Evolutionary conservation across 176 grass and related monocot genomes (phyloP), one percentile per base, ranked within the genome.

Genomic region (Chrysopogon serrulatus): DNA sequence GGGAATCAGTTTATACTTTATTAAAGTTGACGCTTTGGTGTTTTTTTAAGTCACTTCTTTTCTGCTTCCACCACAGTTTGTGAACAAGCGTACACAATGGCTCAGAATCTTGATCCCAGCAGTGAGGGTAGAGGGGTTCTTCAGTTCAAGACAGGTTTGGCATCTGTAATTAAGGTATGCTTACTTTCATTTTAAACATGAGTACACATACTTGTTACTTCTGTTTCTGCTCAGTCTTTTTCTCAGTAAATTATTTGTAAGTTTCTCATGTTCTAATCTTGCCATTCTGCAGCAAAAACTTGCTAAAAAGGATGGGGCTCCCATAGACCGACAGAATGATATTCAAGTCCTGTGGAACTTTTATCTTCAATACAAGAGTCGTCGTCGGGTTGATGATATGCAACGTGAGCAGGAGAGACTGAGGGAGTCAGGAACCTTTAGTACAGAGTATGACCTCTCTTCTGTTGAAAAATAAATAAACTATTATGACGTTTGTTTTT

Each of bases 81-180:
- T 86, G 95, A 97, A 73, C 92, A 94, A 75, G 95, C 95, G 17
- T 92, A 91, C 70, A 87, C 73, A 21, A 92, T 97, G 92, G 95
- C 92, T 17, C 95, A 97, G 87, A 77, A 89, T 83, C 68, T 97
- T 23, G 95, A 97, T 68, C 95, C 92, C 5, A 85, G 80, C 88
- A 94, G 95, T 15, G 92, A 87, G 8, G 86, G 92, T 16, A 87
- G 95, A 82, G 95, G 92, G 33, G 92, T 97, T 44, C 39, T 97
- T 9, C 95, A 97, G 80, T 97, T 94, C 88, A 97, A 97, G 80
- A 97, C 95, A 9, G 92, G 92, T 36, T 74, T 97, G 79, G 79
- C 76, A 68, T 94, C 95, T 78, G 81, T 97, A 14, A 97, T 97
- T 82, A 92, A 97, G 90, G 95, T 97, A 83, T 66, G 28, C 84